A percentile compares a stretch with the other conserved stretches of the same genome.
phyloP scores from a whole-genome alignment of 2,329 filamentous ascomycete genomes.

The Trichoderma sp. region DNA sequence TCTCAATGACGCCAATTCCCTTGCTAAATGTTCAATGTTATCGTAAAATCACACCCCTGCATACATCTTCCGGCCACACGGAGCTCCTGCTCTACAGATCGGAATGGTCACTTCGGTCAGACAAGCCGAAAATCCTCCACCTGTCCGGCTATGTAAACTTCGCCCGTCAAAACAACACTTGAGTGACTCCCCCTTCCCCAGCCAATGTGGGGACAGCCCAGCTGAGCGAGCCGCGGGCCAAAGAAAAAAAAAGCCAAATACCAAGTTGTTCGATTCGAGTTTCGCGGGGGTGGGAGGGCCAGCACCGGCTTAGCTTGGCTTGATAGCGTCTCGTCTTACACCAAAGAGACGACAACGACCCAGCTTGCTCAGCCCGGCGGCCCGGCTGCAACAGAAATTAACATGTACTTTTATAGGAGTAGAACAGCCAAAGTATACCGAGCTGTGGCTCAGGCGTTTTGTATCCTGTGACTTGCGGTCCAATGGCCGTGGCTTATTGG shows the following conservation, averaged over 20 bases:
- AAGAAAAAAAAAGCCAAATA: not conserved
- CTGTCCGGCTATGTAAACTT: constrained; percentile 12
- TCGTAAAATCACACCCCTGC: not conserved
- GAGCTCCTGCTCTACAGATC: constrained; percentile 16
- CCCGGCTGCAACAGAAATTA: not conserved
- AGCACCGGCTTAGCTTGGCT: not conserved
- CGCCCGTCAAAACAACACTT: not conserved
- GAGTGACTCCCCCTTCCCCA: not conserved
- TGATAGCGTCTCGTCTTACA: not conserved
- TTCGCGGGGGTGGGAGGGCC: not conserved
- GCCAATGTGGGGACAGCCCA: constrained; percentile 3
- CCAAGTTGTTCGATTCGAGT: not conserved
- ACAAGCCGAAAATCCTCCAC: constrained; percentile 21
- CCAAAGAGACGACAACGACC: not conserved
- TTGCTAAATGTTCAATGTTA: not conserved
- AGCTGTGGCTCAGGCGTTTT: constrained; percentile 1
- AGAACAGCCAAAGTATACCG: not conserved
- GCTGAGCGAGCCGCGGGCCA: constrained; percentile 14
- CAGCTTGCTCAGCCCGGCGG: not conserved
- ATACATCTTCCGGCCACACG: constrained; percentile 5
- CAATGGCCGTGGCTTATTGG: constrained; percentile 1
- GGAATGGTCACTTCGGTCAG: constrained; percentile 8
- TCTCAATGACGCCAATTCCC: not conserved
- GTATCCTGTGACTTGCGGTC: constrained; percentile 12
- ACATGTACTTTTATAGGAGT: not conserved